Base-by-base conservation (phyloP, 345 rosid species). In the Syzygium jambos region DNA sequence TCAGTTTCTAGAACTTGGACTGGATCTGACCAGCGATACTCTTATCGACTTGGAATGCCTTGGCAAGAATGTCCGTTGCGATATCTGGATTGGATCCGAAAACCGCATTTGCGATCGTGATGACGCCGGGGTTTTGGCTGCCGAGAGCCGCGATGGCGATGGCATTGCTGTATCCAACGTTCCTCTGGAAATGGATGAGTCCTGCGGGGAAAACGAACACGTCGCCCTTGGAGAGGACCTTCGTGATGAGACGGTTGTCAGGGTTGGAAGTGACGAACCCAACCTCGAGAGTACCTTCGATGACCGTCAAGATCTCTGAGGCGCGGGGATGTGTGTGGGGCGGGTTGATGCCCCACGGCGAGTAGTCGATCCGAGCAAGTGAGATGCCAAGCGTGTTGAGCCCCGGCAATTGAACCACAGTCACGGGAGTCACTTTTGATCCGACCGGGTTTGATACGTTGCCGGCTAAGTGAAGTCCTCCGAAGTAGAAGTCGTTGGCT, bases 251-350 rank as follows among this genome's bases (percentile, higher is more conserved):
- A 16, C 85, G 29, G 56, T 90, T 89, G 0, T 86, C 90, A 2
- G 92, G 90, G 83, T 89, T 89, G 21, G 90, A 91, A 12, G 90
- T 89, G 52, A 89, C 86, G 51, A 89, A 89, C 4, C 92, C 91
- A 16, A 51, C 52, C 13, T 51, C 68, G 3, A 90, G 77, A 54
- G 29, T 86, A 21, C 90, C 89, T 38, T 90, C 88, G 1, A 87
- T 9, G 49, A 89, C 87, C 11, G 88, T 89, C 2, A 89, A 77
- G 84, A 89, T 68, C 61, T 89, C 89, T 11, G 65, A 80, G 61
- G 88, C 91, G 2, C 89, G 86, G 16, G 85, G 89, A 78, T 89
- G 91, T n/a, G 52, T 27, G 78, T 87, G 91, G 3, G 91, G 88
- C 43, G 89, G 63, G n/a, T 41, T 38, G 23, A 89, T 16, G 7